Base-by-base conservation (phyloP, 2,329 filamentous ascomycete species). In the Zelopaecilomyces penicillatus region DNA sequence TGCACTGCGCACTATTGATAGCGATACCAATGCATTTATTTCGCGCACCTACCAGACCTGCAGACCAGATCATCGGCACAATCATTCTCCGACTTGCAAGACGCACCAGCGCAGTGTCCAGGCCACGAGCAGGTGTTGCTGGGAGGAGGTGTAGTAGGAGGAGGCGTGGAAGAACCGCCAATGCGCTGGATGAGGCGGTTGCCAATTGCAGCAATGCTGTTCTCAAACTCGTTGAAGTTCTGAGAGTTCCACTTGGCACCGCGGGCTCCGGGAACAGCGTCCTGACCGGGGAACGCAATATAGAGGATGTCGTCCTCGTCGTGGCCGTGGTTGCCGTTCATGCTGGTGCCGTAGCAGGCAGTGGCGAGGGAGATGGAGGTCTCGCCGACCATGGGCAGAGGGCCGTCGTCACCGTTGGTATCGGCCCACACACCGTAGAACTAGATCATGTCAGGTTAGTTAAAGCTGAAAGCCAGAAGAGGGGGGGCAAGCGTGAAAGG, bases 381-480 rank as follows among this genome's bases (percentile, higher is more conserved):
- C 52, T 82, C 78, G 33, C 78, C 78, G 0, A 76, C 69, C 50
- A 74, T 60, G 27, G 73, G 63, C 42, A 66, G 55, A 5, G 56
- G 47, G 3, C 69, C 67, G 41, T 73, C 70, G 39, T 69, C 74
- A 37, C 76, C 78, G 49, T 82, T 82, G 31, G 71, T 73, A 50
- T 82, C 77, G 19, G 76, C 78, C 77, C 76, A 82, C 41, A 81
- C 62, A 8, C 75, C 77, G 54, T 81, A 81, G 50, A 71, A 65
- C 70, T 74, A 37, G 45, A 0, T 28, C 5, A 26, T n/a, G 35
- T 3, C 2, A 19, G 19, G 34, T 30, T 8, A n/a, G 26, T 8
- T 30, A 10, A 3, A 33, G 8, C 12, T 3, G 7, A 12, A 33
- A 8, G 30, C 37, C 36, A 30, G 9, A 8, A 39, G 30, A 11